Percentiles rank a stretch among this genome's conserved stretches.
Conservation (phyloP, 208 protist genomes). For the Crithidia bombi region DNA sequence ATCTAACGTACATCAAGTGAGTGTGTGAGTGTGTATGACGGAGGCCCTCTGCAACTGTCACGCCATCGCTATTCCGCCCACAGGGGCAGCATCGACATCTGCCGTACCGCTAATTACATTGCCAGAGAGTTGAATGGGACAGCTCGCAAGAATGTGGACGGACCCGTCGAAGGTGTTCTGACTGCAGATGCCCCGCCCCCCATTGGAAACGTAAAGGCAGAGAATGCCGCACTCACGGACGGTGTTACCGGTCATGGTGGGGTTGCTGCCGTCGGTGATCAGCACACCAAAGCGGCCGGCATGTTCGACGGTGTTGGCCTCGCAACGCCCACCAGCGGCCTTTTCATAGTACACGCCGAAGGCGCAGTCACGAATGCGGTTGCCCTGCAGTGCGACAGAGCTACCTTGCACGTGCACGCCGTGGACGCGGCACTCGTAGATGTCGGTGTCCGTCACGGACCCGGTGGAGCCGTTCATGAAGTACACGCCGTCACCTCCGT, state of each 20-base stretch:
- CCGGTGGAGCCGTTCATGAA: conserved; percentile 66
- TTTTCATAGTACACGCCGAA: conserved; percentile 81
- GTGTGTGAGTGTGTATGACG: too few species aligned
- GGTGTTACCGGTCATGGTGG: conserved; percentile 70
- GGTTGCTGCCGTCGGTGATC: conserved; percentile 67
- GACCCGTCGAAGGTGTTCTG: conserved; percentile 85
- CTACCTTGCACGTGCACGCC: conserved; percentile 68
- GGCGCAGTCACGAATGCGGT: conserved; percentile 76
- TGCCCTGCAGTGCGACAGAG: conserved; percentile 44
- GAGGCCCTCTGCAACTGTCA: conserved; percentile 4
- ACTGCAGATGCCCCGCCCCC: conserved; percentile 62
- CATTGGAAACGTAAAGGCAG: conserved; percentile 69
- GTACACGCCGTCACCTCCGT: conserved; percentile 83
- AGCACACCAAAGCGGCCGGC: conserved; percentile 80
- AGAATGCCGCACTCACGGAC: conserved; percentile 79
- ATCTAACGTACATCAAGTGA: too few species aligned
- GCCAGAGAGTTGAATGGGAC: conserved; percentile 56
- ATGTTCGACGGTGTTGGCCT: conserved; percentile 85
- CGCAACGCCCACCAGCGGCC: conserved; percentile 52
- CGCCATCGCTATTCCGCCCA: not conserved
- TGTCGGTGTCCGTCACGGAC: conserved; percentile 76
- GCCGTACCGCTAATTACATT: conserved; percentile 67
- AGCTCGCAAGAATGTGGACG: conserved; percentile 63
- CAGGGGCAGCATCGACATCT: conserved; percentile 54
- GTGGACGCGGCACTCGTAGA: conserved; percentile 87